Evolutionary conservation across 345 rosid species (phyloP).

Genomic region (Gossypium anomalum): DNA sequence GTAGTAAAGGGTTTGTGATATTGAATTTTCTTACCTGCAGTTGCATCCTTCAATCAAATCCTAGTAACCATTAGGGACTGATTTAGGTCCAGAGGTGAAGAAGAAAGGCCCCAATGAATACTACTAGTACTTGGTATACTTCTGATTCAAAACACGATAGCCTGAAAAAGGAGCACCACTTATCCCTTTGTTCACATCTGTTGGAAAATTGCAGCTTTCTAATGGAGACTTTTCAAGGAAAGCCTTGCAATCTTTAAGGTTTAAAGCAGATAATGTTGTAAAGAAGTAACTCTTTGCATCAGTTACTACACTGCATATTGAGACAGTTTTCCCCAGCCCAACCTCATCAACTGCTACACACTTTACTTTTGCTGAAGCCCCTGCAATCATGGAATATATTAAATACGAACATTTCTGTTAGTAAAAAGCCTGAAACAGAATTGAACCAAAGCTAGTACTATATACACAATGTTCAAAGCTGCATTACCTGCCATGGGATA

Average conservation of each 20-base stretch:
- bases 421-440: too few species aligned
- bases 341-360: constrained; percentile 35
- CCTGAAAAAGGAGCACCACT: constrained; percentile 33
- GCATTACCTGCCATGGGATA: constrained; percentile 42
- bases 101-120: too few species aligned
- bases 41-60: too few species aligned
- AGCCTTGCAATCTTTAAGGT: constrained; percentile 43
- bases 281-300: constrained; percentile 50
- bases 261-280: constrained; percentile 22
- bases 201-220: constrained; percentile 31
- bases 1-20: too few species aligned
- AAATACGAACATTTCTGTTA: not conserved
- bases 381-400: constrained; percentile 17
- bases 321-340: constrained; percentile 38
- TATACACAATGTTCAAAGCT: not conserved
- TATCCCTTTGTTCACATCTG: constrained; percentile 31
- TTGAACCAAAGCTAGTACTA: too few species aligned
- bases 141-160: not conserved
- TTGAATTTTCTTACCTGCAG: too few species aligned
- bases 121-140: too few species aligned
- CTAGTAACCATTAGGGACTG: too few species aligned
- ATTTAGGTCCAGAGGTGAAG: too few species aligned
- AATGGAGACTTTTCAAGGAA: constrained; percentile 43
- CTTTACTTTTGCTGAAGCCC: constrained; percentile 43
- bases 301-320: constrained; percentile 35